phyloP scores from a whole-genome alignment of 1,139 yeast genomes.

The Protomyces lactucae-debilis region DNA sequence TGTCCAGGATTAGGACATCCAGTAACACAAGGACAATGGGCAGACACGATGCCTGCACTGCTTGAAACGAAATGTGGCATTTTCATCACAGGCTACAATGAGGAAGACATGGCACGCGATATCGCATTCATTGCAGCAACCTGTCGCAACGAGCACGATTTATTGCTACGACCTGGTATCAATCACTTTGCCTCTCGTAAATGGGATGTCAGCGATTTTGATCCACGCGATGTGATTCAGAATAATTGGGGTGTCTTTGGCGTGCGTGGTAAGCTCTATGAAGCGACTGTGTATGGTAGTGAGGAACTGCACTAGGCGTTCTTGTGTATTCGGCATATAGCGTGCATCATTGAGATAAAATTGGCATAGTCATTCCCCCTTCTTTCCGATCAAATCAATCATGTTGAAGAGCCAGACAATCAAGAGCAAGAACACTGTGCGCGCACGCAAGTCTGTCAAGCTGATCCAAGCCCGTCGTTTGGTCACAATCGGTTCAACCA shows the following conservation, averaged over 20 bases:
- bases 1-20: conserved; percentile 92
- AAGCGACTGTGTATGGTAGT: conserved; percentile 17
- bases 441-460: neutral
- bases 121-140: conserved; percentile 37
- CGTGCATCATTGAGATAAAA: neutral
- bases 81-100: conserved; percentile 84
- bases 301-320: neutral
- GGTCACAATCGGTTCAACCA: no score
- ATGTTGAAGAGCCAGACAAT: neutral
- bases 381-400: neutral
- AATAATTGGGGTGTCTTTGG: conserved; percentile 26
- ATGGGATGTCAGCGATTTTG: conserved; percentile 23
- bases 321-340: neutral
- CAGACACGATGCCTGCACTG: conserved; percentile 73
- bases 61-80: conserved; percentile 90
- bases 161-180: conserved; percentile 11
- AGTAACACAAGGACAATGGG: conserved; percentile 75
- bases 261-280: conserved; percentile 24
- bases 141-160: conserved; percentile 19
- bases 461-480: neutral
- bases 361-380: neutral
- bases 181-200: conserved; percentile 26
- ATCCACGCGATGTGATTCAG: conserved; percentile 21
- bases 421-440: neutral
- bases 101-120: conserved; percentile 65